These are phyloP conservation scores for Aspergillus fischeri DNA, from an alignment of 2,329 filamentous ascomycete genomes.

Conservation along the genomic window DNA sequence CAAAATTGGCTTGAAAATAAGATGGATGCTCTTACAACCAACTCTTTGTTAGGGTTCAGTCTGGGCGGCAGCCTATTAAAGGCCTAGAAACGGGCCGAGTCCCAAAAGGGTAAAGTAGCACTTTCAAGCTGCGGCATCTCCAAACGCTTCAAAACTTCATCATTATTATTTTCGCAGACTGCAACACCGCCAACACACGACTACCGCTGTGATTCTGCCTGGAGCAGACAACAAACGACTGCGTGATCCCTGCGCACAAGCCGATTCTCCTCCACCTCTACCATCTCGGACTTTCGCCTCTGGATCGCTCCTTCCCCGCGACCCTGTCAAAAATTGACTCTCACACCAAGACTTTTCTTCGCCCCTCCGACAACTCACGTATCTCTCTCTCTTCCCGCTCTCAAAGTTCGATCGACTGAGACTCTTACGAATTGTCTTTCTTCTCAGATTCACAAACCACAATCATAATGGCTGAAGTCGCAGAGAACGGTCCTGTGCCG, in stretches of 20 bases:
- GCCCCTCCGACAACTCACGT: conserved; percentile 9
- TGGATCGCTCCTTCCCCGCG: conserved; percentile 26
- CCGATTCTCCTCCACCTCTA: conserved; percentile 8
- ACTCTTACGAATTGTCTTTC: background rate
- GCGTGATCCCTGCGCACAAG: conserved; percentile 5
- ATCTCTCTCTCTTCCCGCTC: background rate
- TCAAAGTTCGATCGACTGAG: conserved; percentile 2
- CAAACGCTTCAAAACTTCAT: conserved; percentile 30
- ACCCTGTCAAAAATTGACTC: conserved; percentile 21
- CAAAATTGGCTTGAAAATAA: background rate
- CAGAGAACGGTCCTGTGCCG: conserved; percentile 32
- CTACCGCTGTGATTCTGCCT: conserved; percentile 31
- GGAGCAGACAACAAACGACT: conserved; percentile 29
- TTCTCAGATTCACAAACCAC: background rate
- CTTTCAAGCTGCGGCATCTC: conserved; percentile 19
- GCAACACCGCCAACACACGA: conserved; percentile 15
- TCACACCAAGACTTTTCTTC: conserved; percentile 14
- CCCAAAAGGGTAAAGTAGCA: conserved; percentile 24
- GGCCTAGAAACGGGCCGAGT: conserved; percentile 8
- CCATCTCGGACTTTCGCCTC: background rate
- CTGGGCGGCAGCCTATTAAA: conserved; percentile 18
- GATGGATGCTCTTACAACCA: background rate
- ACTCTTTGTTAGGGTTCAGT: conserved; percentile 12
- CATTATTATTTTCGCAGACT: conserved; percentile 17
- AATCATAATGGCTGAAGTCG: conserved; percentile 35